phyloP scores from a whole-genome alignment of 2,329 filamentous ascomycete genomes.

The Aspergillus pseudoviridinutans region DNA sequence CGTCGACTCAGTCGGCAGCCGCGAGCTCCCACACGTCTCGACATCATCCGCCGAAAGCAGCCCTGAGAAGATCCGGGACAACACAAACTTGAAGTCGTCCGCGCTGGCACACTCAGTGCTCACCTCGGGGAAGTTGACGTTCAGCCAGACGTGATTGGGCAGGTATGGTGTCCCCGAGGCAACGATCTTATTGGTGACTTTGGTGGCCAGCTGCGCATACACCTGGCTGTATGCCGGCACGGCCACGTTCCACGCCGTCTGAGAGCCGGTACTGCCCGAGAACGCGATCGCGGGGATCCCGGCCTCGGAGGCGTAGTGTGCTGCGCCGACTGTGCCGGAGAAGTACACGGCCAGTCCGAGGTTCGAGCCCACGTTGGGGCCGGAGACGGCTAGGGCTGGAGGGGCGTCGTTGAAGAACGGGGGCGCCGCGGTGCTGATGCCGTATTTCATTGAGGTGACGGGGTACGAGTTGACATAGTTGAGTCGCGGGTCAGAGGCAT shows the following conservation, averaged over 20 bases:
- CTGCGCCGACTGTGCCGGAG: conserved; percentile 66
- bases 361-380: conserved; percentile 60
- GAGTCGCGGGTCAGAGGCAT: conserved; percentile 54
- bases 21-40: conserved; percentile 51
- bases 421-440: conserved; percentile 55
- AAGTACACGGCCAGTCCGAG: conserved; percentile 54
- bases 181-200: conserved; percentile 54
- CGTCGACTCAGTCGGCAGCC: conserved; percentile 57
- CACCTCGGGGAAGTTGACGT: conserved; percentile 63
- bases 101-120: conserved; percentile 48
- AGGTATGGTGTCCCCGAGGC: conserved; percentile 59
- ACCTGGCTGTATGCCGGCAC: conserved; percentile 51
- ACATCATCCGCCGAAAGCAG: conserved; percentile 47
- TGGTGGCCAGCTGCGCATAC: conserved; percentile 62
- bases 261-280: conserved; percentile 51
- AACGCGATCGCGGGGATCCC: conserved; percentile 67
- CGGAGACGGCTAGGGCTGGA: conserved; percentile 59
- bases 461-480: conserved; percentile 72
- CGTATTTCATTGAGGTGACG: conserved; percentile 60
- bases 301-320: conserved; percentile 54
- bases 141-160: conserved; percentile 58
- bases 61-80: conserved; percentile 56
- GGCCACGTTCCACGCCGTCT: conserved; percentile 50
- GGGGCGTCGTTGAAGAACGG: conserved; percentile 52
- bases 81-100: conserved; percentile 59